These are phyloP conservation scores for Pythium utonaiense DNA, from an alignment of 352 stramenopile species.

Conservation along the genomic window DNA sequence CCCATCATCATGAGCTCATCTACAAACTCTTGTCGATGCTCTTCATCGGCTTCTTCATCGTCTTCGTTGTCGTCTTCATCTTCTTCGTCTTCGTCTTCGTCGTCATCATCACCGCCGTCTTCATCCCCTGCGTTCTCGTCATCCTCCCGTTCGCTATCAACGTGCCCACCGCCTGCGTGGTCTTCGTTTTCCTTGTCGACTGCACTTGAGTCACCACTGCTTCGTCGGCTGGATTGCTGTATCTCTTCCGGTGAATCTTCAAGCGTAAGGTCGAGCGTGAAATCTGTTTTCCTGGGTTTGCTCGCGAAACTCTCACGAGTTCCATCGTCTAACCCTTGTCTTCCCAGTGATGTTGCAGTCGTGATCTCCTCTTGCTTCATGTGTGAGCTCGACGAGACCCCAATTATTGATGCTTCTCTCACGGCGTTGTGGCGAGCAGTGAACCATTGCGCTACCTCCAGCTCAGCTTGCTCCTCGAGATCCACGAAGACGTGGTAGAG, in stretches of 20 bases:
- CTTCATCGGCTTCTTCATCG: slow-evolving; percentile 44
- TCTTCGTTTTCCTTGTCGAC: neutral
- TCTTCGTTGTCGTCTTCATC: slow-evolving; percentile 51
- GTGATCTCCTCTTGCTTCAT: neutral
- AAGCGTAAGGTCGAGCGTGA: slow-evolving; percentile 10
- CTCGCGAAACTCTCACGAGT: neutral
- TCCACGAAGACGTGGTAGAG: slow-evolving; percentile 18
- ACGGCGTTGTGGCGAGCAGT: neutral
- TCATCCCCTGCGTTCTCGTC: slow-evolving; percentile 6
- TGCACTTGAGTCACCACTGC: neutral
- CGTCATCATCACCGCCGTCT: slow-evolving; percentile 22
- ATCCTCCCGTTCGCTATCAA: slow-evolving; percentile 5
- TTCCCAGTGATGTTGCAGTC: neutral
- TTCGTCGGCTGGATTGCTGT: neutral
- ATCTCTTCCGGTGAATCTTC: neutral
- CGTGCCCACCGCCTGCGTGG: neutral
- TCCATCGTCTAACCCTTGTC: neutral
- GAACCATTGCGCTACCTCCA: slow-evolving; percentile 15
- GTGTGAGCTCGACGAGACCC: too few species aligned
- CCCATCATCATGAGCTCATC: slow-evolving; percentile 92
- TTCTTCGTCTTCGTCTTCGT: slow-evolving; percentile 34
- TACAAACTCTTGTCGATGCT: slow-evolving; percentile 70
- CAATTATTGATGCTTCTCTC: too few species aligned
- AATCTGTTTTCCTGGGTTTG: neutral
- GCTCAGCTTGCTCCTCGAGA: slow-evolving; percentile 11